A percentile compares a stretch with the other conserved stretches of the same genome.
Conservation (phyloP, 2,329 filamentous ascomycete species). For the Ilyonectria sp. region DNA sequence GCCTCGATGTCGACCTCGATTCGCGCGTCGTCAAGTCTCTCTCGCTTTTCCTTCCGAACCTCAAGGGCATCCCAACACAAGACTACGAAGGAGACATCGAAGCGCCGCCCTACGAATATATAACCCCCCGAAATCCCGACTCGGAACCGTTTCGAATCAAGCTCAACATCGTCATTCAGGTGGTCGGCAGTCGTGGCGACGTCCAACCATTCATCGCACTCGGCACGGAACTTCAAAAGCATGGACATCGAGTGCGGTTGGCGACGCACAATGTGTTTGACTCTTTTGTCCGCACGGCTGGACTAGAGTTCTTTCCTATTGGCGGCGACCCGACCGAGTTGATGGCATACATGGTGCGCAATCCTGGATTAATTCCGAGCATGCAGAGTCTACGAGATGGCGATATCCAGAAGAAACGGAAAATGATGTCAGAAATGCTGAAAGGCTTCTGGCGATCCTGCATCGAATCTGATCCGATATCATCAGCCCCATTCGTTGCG, state of each 20-base stretch:
- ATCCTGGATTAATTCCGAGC: constrained; percentile 7
- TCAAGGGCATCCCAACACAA: background rate
- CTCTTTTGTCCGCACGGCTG: constrained; percentile 2
- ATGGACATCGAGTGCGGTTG: constrained; percentile 35
- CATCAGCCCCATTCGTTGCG: constrained; percentile 2
- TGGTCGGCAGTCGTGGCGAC: constrained; percentile 35
- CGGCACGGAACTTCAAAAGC: constrained; percentile 24
- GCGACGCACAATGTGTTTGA: constrained; percentile 34
- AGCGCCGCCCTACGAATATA: background rate
- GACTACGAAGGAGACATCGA: background rate
- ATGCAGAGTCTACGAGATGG: constrained; percentile 16
- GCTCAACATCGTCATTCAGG: constrained; percentile 37
- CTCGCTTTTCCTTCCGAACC: background rate
- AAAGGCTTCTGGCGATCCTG: constrained; percentile 15
- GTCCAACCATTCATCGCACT: constrained; percentile 36
- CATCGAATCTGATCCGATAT: background rate
- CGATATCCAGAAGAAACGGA: constrained; percentile 17
- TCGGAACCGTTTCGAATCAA: background rate
- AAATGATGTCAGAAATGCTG: constrained; percentile 21
- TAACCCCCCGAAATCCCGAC: background rate
- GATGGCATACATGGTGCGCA: constrained; percentile 21
- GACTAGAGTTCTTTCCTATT: constrained; percentile 25
- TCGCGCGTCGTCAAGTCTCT: background rate
- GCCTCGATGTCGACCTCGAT: background rate
- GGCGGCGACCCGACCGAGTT: constrained; percentile 35